phyloP scores from a whole-genome alignment of 164 flowering plant genomes.

The Vitis cinerea region DNA sequence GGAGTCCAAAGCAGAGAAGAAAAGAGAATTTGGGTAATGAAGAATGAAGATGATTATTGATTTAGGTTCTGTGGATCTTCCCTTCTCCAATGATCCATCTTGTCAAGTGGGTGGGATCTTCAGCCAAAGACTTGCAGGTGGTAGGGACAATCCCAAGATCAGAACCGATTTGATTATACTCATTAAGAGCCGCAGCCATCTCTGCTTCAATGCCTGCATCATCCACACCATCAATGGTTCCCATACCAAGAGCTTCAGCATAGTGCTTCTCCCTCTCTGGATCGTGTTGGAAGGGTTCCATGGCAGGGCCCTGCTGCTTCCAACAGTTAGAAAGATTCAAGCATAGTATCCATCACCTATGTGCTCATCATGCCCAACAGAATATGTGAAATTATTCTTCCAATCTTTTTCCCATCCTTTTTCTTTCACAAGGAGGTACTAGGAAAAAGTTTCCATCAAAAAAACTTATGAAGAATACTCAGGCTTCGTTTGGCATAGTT shows the following conservation, averaged over 20 bases:
- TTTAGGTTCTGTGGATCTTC: slow-evolving; percentile 30
- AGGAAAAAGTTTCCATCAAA: too few relatives aligned
- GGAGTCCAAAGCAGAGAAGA: neutral
- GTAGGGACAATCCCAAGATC: slow-evolving; percentile 68
- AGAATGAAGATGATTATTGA: too few relatives aligned
- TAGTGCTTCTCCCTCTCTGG: slow-evolving; percentile 70
- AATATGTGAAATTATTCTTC: too few relatives aligned
- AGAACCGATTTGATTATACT: slow-evolving; percentile 58
- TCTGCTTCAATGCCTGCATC: slow-evolving; percentile 54
- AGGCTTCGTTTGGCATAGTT: too few relatives aligned
- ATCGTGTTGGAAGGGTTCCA: slow-evolving; percentile 71
- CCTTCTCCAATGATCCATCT: slow-evolving; percentile 81
- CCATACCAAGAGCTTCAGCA: slow-evolving; percentile 49
- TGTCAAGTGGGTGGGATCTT: slow-evolving; percentile 70
- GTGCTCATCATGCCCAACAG: too few relatives aligned
- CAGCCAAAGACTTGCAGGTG: slow-evolving; percentile 52
- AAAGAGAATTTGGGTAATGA: too few relatives aligned
- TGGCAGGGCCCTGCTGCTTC: slow-evolving; percentile 58
- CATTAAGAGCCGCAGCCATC: slow-evolving; percentile 71
- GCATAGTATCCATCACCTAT: too few relatives aligned
- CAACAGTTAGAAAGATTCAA: too few relatives aligned
- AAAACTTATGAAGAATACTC: too few relatives aligned
- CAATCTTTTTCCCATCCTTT: too few relatives aligned
- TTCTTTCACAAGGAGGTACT: too few relatives aligned
- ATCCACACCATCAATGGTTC: slow-evolving; percentile 36